Base-by-base conservation (phyloP, 1,284 basidiomycete species). In the Bondarzewia mesenterica region DNA sequence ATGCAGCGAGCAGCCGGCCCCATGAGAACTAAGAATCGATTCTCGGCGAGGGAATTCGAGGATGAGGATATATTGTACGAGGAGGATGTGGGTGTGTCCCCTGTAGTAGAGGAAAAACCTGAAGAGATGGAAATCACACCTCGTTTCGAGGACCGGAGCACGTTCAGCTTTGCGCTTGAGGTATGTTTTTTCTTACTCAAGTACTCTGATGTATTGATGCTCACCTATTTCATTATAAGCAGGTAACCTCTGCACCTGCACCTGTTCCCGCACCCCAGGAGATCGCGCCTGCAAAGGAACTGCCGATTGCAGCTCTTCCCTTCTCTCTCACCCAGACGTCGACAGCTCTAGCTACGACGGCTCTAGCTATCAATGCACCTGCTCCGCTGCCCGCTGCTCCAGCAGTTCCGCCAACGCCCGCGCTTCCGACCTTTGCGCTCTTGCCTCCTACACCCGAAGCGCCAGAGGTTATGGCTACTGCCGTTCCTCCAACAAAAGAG, bases 261-360 rank as follows among this genome's bases (percentile, higher is more conserved):
- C 56, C 66, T 26, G 54, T 45, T 41, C 47, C 71, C 27, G 54
- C 68, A 46, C 63, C 65, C 46, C 68, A 70, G 53, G 46, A 63
- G 18, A 52, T 65, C 1, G 36, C 40, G 36, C 43, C 25, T 14
- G 61, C 63, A n/a, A 82, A 78, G 56, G 85, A 86, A 53, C 78
- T 80, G 15, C 83, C 84, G 0, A 78, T 85, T 45, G 42, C 67
- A 22, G 68, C 75, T 3, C 66, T 87, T 48, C 84, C 84, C 7
- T 87, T 86, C 61, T 83, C 83, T 1, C 67, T 87, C 46, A 65
- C 64, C 7, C 72, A 70, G 52, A 50, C 72, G 18, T 49, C 58
- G n/a, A n/a, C n/a, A n/a, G n/a, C n/a, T n/a, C n/a, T n/a, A 32
- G 48, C 57, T 12, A 49, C 49, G 26, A 23, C 44, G 8, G 15